phyloP scores from a whole-genome alignment of 208 protist species.

The Acanthamoeba divionensis region DNA sequence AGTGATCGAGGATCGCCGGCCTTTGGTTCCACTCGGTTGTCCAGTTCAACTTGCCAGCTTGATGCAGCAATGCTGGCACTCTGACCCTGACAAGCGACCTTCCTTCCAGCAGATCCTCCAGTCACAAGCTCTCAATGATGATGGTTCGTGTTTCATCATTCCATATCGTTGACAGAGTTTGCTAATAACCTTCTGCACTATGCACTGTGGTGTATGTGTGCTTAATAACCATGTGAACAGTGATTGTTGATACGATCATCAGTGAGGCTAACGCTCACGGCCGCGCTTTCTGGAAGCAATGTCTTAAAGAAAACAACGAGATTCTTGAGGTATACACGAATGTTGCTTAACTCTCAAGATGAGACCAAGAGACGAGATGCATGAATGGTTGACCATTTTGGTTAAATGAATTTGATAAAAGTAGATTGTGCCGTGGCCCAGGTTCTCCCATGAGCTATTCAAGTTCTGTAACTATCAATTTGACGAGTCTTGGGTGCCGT shows the following conservation, averaged over 20 bases:
- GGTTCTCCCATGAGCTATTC: not conserved
- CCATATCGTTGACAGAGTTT: too few relatives aligned
- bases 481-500: not conserved
- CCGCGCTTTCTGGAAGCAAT: slow-evolving; percentile 40
- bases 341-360: too few relatives aligned
- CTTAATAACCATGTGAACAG: not conserved
- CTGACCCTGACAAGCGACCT: slow-evolving; percentile 35
- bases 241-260: slow-evolving; percentile 42
- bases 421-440: not conserved
- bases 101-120: slow-evolving; percentile 41
- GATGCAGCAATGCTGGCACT: slow-evolving; percentile 4
- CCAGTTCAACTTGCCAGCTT: not conserved
- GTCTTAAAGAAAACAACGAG: slow-evolving; percentile 5
- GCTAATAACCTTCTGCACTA: too few relatives aligned
- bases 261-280: slow-evolving; percentile 42
- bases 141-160: not conserved
- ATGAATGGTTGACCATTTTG: not conserved
- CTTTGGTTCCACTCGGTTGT: slow-evolving; percentile 1
- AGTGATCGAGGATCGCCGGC: slow-evolving; percentile 25
- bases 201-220: too few relatives aligned
- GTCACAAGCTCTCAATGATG: slow-evolving; percentile 24
- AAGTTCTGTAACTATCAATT: slow-evolving; percentile 30
- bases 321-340: not conserved
- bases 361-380: not conserved
- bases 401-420: not conserved